phyloP scores from a whole-genome alignment of 495 filamentous ascomycete genomes.

The Annulohypoxylon stygium region DNA sequence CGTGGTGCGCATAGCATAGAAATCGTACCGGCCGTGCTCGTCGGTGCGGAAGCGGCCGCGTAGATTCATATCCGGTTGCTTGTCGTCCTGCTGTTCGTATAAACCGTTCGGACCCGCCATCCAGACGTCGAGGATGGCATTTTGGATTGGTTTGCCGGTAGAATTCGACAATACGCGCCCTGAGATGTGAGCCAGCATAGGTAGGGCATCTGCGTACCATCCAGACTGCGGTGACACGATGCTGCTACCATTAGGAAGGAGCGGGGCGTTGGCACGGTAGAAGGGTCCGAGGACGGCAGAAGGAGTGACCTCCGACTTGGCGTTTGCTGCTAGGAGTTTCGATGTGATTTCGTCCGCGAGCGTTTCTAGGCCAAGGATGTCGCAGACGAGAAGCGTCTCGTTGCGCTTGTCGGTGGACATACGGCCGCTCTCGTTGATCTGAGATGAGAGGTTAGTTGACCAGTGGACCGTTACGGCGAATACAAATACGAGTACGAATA shows the following conservation, averaged over 20 bases:
- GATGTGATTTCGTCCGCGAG: slow-evolving; percentile 84
- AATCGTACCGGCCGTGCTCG: slow-evolving; percentile 71
- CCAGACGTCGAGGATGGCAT: slow-evolving; percentile 80
- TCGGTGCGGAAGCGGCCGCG: slow-evolving; percentile 79
- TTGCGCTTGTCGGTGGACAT: slow-evolving; percentile 80
- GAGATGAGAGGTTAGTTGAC: slow-evolving; percentile 13
- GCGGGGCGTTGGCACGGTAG: slow-evolving; percentile 77
- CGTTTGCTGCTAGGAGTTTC: slow-evolving; percentile 57
- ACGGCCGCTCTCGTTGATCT: slow-evolving; percentile 79
- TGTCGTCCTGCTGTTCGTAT: slow-evolving; percentile 82
- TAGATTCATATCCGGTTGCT: slow-evolving; percentile 80
- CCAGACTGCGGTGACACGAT: slow-evolving; percentile 61
- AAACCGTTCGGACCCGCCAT: slow-evolving; percentile 81
- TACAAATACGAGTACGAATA: not conserved
- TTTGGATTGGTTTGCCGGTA: slow-evolving; percentile 70
- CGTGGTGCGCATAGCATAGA: slow-evolving; percentile 77
- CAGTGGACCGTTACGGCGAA: not conserved
- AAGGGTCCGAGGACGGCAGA: slow-evolving; percentile 83
- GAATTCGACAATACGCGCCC: slow-evolving; percentile 70
- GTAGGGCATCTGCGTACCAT: slow-evolving; percentile 61
- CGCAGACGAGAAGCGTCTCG: slow-evolving; percentile 78
- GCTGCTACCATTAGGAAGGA: slow-evolving; percentile 71
- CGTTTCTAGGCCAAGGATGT: slow-evolving; percentile 80
- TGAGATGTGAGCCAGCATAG: slow-evolving; percentile 71
- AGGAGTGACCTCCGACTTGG: slow-evolving; percentile 68